Evolutionary conservation across 2,329 filamentous ascomycete genomes (phyloP).

Genomic region (Sporothrix luriei): DNA sequence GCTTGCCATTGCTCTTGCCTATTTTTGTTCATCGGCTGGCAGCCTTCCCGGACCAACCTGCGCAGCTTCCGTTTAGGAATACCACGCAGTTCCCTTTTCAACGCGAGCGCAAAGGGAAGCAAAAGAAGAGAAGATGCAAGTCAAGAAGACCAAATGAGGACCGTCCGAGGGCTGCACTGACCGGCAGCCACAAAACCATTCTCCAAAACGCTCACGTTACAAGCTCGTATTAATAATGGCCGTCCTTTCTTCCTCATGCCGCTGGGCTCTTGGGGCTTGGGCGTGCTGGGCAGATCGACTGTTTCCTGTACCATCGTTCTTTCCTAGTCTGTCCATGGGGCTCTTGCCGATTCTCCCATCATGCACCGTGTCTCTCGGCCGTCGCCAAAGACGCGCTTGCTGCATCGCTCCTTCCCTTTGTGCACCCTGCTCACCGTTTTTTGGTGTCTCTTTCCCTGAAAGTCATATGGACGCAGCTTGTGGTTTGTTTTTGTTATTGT

Average conservation of each 20-base stretch:
- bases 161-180: not conserved
- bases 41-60: constrained; percentile 14
- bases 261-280: not conserved
- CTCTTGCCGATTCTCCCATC: not conserved
- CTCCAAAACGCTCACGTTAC: not conserved
- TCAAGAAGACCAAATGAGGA: not conserved
- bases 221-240: not conserved
- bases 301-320: not conserved
- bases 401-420: not conserved
- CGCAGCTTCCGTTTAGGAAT: not conserved
- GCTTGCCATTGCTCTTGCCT: constrained; percentile 9
- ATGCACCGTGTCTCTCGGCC: constrained; percentile 6
- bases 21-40: constrained; percentile 10
- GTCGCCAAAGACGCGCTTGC: not conserved
- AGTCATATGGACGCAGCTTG: not conserved
- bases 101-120: constrained; percentile 5
- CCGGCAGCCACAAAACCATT: not conserved
- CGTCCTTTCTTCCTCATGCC: not conserved
- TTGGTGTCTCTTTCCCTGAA: not conserved
- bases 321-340: constrained; percentile 11
- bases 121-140: not conserved
- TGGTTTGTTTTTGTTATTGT: not conserved
- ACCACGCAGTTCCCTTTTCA: not conserved
- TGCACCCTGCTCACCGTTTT: constrained; percentile 4
- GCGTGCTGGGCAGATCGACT: not conserved